Base-by-base conservation (phyloP, 2,329 filamentous ascomycete species). In the Sporothrix euskadiensis region DNA sequence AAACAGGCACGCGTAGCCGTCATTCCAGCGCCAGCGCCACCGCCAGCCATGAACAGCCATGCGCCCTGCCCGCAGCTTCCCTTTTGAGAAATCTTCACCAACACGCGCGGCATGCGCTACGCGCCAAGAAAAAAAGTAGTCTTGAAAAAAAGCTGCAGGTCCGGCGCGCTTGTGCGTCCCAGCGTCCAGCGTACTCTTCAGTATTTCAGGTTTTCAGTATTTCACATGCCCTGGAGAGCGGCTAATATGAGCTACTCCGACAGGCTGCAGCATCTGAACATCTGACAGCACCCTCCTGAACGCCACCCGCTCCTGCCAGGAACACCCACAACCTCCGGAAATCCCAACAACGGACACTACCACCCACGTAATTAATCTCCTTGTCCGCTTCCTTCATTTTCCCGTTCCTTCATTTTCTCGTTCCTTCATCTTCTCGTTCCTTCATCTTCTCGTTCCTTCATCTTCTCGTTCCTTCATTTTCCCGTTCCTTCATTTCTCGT, bases 21-120 rank as follows among this genome's bases (percentile, higher is more conserved):
- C 57, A 54, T 65, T 71, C 69, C 57, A 71, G 57, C 69, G 56
- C 69, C 57, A 71, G 57, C 69, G 56, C 69, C 69, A 54, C 61
- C 10, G n/a, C 39, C 39, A 44, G 61, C n/a, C n/a, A 65, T 30
- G 39, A 47, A 12, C 44, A 49, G 44, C 44, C 14, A 49, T 49
- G 44, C 61, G 30, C 16, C 39, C 35, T 63, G 59, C 59, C 35
- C 41, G 35, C 19, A 19, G 2, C 9, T 41, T 22, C 32, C 16
- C 8, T 39, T 61, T 22, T 32, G 57, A 26, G 26, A 26, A 22
- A 39, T 69, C 66, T 69, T 54, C 66, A 69, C 65, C 65, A 56
- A 35, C 41, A 68, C 44, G 44, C 44, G 63, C 63, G 47, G 30
- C 65, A 52, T 14, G 39, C 65, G 30, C 44, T 49, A 32, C 47